Conservation (phyloP, 1,139 yeast genomes). For the Saccharomyces hybrid region DNA sequence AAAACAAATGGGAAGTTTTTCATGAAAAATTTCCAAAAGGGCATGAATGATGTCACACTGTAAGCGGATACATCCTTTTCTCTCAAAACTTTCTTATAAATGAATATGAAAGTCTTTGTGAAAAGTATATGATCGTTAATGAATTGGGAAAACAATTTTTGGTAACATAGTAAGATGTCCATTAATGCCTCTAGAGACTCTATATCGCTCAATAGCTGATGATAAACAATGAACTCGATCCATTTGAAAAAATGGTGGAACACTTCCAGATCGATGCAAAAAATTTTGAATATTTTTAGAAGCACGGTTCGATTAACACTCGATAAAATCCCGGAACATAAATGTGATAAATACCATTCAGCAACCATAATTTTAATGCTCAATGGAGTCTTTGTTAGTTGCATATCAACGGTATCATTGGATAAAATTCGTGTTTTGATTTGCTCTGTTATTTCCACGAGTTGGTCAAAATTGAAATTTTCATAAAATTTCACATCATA, state of each 20-base stretch:
- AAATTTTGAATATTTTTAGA: conserved; percentile 19
- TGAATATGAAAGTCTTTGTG: conserved; percentile 27
- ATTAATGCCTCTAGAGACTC: conserved; percentile 24
- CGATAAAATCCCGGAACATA: conserved; percentile 20
- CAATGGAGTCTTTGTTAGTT: conserved; percentile 14
- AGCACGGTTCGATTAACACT: conserved; percentile 17
- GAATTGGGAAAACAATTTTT: conserved; percentile 26
- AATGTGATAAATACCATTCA: conserved; percentile 27
- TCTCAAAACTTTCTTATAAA: conserved; percentile 21
- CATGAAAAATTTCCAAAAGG: conserved; percentile 31
- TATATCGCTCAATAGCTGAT: conserved; percentile 25
- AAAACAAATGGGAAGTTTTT: conserved; percentile 24
- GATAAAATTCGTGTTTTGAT: conserved; percentile 14
- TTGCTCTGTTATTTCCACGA: conserved; percentile 17
- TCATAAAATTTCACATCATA: conserved; percentile 24
- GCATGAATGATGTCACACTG: conserved; percentile 22
- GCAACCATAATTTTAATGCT: conserved; percentile 27
- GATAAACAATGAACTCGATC: conserved; percentile 31
- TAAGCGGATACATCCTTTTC: conserved; percentile 20
- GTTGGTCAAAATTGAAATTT: conserved; percentile 23
- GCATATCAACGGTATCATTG: conserved; percentile 4
- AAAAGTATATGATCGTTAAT: conserved; percentile 30
- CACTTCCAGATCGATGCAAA: conserved; percentile 22
- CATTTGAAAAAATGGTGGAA: conserved; percentile 29
- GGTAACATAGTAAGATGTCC: conserved; percentile 25